These are phyloP conservation scores for Sporobolomyces pararoseus DNA, from an alignment of 768 basidiomycete genomes.

Conservation along the genomic window DNA sequence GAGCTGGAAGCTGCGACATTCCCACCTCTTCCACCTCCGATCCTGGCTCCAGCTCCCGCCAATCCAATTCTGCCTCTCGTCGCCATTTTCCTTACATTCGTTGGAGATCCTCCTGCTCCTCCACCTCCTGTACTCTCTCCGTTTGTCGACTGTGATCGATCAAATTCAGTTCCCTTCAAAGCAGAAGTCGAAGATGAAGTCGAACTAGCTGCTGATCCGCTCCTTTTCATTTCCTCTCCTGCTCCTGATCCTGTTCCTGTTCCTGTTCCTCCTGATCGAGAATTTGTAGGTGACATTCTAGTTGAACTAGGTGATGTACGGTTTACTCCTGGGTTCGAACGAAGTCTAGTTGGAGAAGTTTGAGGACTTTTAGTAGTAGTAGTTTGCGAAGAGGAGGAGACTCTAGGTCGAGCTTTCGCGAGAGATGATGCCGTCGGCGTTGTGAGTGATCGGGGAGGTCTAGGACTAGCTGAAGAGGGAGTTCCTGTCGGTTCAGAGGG, in stretches of 20 bases:
- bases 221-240: not conserved
- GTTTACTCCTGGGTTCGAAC: not conserved
- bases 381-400: not conserved
- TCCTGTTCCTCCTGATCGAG: not conserved
- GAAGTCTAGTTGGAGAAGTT: not conserved
- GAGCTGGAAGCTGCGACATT: too few species aligned
- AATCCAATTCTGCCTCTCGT: conserved; percentile 18
- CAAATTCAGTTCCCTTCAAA: not conserved
- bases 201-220: not conserved
- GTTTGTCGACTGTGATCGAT: too few species aligned
- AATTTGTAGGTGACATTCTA: conserved; percentile 19
- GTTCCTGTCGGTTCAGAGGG: too few species aligned
- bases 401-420: conserved; percentile 27
- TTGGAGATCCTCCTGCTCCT: not conserved
- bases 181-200: not conserved
- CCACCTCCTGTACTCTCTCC: too few species aligned
- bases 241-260: not conserved
- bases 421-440: conserved; percentile 35
- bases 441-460: not conserved
- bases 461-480: not conserved
- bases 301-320: not conserved
- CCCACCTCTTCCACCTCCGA: too few species aligned
- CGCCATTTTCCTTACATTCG: conserved; percentile 1
- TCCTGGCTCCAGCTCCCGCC: conserved; percentile 9
- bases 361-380: not conserved